Conservation (phyloP, 2,329 filamentous ascomycete genomes). For the Penicillium sp. region DNA sequence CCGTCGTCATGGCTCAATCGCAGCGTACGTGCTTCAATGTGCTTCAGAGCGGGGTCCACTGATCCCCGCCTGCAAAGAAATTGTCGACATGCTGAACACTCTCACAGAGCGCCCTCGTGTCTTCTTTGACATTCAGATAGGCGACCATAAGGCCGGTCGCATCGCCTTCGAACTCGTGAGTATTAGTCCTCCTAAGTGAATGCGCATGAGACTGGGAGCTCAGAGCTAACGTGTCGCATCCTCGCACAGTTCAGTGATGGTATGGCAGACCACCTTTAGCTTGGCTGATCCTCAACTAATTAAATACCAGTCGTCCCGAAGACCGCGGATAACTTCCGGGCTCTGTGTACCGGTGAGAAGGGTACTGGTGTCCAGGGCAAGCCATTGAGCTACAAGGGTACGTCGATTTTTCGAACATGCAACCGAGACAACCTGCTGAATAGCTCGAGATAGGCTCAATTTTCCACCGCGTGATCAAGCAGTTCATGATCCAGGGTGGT, state of each 20-base stretch:
- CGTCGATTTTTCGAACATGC: constrained; percentile 1
- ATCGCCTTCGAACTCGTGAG: constrained; percentile 78
- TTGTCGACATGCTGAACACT: constrained; percentile 13
- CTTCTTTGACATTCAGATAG: constrained; percentile 90
- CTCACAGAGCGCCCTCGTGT: constrained; percentile 64
- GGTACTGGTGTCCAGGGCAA: constrained; percentile 75
- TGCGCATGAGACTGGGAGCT: constrained; percentile 5
- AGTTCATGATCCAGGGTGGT: constrained; percentile 98
- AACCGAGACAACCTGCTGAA: background rate
- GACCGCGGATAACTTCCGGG: constrained; percentile 94
- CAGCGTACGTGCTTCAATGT: constrained; percentile 29
- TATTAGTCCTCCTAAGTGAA: constrained; percentile 9
- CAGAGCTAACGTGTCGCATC: constrained; percentile 17
- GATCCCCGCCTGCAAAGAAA: constrained; percentile 13
- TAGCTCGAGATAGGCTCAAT: constrained; percentile 55
- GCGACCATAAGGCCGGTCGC: constrained; percentile 66
- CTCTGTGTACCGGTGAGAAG: constrained; percentile 92
- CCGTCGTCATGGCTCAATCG: constrained; percentile 34
- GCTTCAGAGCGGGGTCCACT: constrained; percentile 24
- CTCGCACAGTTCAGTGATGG: constrained; percentile 46
- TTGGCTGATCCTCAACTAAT: background rate
- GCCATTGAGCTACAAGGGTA: constrained; percentile 81
- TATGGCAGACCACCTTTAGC: constrained; percentile 24
- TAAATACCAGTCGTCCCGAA: constrained; percentile 67
- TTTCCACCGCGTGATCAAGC: constrained; percentile 97